phyloP scores from a whole-genome alignment of 2,329 filamentous ascomycete species.

The Penicillium brasilianum region DNA sequence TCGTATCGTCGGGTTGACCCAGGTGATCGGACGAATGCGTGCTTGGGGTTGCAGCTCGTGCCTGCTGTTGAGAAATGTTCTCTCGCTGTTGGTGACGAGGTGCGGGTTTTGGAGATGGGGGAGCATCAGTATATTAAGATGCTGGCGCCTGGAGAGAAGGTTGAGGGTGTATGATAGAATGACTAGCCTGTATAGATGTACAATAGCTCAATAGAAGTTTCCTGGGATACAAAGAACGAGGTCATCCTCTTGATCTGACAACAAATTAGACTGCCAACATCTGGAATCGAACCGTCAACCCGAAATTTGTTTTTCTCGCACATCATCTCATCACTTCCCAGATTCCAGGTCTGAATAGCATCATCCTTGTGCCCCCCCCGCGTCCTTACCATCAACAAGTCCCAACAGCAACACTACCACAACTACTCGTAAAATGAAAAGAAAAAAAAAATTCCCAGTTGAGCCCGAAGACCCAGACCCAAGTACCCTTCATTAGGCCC shows the following conservation, averaged over 20 bases:
- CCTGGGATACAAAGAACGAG: neutral
- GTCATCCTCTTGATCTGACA: neutral
- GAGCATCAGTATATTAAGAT: slow-evolving; percentile 52
- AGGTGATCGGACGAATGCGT: slow-evolving; percentile 55
- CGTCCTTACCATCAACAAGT: neutral
- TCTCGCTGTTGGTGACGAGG: slow-evolving; percentile 45
- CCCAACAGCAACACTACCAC: neutral
- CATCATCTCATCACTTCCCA: too few species aligned
- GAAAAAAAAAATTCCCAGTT: neutral
- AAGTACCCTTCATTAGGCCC: neutral
- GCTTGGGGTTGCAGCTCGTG: slow-evolving; percentile 60
- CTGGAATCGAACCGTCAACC: neutral
- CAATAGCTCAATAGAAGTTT: neutral
- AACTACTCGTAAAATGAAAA: too few species aligned
- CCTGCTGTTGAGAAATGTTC: slow-evolving; percentile 41
- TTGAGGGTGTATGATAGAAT: slow-evolving; percentile 33
- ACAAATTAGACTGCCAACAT: neutral
- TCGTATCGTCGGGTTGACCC: slow-evolving; percentile 57
- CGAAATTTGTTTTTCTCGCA: neutral
- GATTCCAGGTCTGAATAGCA: neutral
- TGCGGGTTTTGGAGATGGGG: slow-evolving; percentile 49
- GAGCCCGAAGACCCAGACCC: neutral
- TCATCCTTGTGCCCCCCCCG: neutral
- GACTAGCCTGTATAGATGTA: neutral
- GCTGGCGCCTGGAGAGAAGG: slow-evolving; percentile 40